phyloP scores from a whole-genome alignment of 1,284 basidiomycete genomes.

The Xerocomus nothofagi region DNA sequence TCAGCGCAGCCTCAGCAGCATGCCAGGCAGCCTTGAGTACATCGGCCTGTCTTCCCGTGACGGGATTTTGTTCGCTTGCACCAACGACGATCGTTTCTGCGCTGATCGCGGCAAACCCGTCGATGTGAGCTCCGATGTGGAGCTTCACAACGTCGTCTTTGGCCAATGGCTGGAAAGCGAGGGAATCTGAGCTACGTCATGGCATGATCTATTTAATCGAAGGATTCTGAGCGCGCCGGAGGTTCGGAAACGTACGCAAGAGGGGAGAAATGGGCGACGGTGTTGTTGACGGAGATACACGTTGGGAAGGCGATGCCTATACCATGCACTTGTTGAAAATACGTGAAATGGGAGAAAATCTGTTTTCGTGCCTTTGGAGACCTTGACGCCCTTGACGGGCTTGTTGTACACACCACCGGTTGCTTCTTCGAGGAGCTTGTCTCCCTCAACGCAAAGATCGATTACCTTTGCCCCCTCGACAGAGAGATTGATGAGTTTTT shows the following conservation, averaged over 20 bases:
- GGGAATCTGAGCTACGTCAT: conserved; percentile 62
- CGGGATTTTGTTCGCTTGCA: conserved; percentile 67
- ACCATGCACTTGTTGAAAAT: conserved; percentile 3
- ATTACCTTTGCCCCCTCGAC: conserved; percentile 86
- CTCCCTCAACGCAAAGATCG: conserved; percentile 90
- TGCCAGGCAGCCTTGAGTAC: conserved; percentile 92
- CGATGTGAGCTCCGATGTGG: conserved; percentile 95
- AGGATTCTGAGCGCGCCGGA: conserved; percentile 12
- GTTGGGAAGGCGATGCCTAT: conserved; percentile 95
- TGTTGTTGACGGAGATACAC: conserved; percentile 89
- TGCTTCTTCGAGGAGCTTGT: conserved; percentile 87
- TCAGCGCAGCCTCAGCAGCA: conserved; percentile 89
- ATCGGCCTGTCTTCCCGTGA: conserved; percentile 86
- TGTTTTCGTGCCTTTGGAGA: conserved; percentile 74
- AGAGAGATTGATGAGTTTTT: conserved; percentile 76
- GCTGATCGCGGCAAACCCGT: conserved; percentile 86
- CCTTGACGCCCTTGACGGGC: conserved; percentile 81
- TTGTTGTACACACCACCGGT: conserved; percentile 91
- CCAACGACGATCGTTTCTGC: conserved; percentile 93
- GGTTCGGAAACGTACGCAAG: conserved; percentile 53
- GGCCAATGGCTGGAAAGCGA: conserved; percentile 66
- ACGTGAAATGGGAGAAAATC: conserved; percentile 1
- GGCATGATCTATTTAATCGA: conserved; percentile 13
- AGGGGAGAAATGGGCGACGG: conserved; percentile 80
- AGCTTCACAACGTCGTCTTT: conserved; percentile 96